These are phyloP conservation scores for Ceratocystis cubensis DNA, from an alignment of 2,329 filamentous ascomycete genomes.

Conservation along the genomic window DNA sequence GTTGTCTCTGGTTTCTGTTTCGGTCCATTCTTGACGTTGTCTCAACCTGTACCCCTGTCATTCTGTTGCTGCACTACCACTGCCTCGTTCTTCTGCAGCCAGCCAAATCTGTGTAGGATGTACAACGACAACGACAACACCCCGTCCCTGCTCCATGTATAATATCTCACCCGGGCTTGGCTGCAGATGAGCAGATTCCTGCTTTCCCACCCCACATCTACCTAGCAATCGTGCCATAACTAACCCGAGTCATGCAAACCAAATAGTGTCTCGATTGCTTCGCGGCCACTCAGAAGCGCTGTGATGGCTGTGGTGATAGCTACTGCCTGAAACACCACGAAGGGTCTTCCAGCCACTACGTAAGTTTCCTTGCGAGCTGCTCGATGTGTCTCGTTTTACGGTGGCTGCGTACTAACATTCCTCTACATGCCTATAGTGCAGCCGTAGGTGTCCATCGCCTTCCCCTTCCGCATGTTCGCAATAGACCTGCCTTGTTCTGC, in stretches of 20 bases:
- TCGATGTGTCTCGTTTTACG: too few relatives aligned
- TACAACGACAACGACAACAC: neutral
- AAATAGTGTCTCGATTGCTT: slow-evolving; percentile 64
- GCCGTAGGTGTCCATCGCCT: slow-evolving; percentile 3
- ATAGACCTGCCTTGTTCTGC: neutral
- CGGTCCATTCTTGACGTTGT: neutral
- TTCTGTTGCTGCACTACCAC: neutral
- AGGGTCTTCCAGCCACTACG: slow-evolving; percentile 54
- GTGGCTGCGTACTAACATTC: neutral
- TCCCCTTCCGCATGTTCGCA: neutral
- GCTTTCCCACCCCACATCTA: neutral
- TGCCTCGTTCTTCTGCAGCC: neutral
- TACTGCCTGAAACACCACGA: slow-evolving; percentile 80
- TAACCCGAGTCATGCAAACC: neutral
- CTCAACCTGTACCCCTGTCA: neutral
- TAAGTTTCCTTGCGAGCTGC: slow-evolving; percentile 28
- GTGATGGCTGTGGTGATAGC: slow-evolving; percentile 59
- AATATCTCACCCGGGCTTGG: neutral
- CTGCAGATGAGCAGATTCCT: slow-evolving; percentile 3
- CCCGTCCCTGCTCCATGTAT: neutral
- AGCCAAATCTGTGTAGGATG: neutral
- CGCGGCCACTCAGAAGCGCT: slow-evolving; percentile 54
- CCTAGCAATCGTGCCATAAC: slow-evolving; percentile 3
- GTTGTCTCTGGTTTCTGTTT: neutral
- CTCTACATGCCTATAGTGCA: neutral